A percentile compares a stretch with the other conserved stretches of the same genome.
Conservation (phyloP, 352 stramenopile genomes). For the Pythium oligandrum region DNA sequence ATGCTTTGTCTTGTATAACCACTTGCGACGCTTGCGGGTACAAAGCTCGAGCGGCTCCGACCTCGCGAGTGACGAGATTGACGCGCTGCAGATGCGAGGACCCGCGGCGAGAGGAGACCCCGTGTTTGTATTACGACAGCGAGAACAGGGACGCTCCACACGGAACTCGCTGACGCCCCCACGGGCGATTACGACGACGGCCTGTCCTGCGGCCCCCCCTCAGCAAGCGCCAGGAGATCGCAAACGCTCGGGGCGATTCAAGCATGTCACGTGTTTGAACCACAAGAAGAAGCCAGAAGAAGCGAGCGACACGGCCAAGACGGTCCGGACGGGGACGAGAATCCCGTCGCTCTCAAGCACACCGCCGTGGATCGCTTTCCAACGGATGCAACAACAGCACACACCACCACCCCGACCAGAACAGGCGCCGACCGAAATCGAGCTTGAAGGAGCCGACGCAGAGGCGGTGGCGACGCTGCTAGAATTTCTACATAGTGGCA, state of each 20-base stretch:
- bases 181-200: not conserved
- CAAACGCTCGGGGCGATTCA: not conserved
- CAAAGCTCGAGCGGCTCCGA: constrained; percentile 6
- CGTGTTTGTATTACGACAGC: not conserved
- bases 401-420: not conserved
- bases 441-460: constrained; percentile 31
- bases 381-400: not conserved
- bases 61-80: not conserved
- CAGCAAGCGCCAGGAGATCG: not conserved
- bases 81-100: not conserved
- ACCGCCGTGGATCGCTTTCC: too few species aligned
- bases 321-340: not conserved
- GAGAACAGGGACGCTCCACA: not conserved
- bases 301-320: not conserved
- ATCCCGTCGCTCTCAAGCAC: not conserved
- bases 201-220: not conserved
- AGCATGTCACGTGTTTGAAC: not conserved
- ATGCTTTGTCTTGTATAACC: constrained; percentile 32
- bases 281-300: not conserved
- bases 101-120: not conserved
- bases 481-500: constrained; percentile 54
- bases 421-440: constrained; percentile 24
- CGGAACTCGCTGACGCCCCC: not conserved
- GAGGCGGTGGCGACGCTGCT: constrained; percentile 38
- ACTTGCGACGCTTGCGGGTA: constrained; percentile 21